Conservation (phyloP, 768 basidiomycete genomes). For the Artomyces pyxidatus region DNA sequence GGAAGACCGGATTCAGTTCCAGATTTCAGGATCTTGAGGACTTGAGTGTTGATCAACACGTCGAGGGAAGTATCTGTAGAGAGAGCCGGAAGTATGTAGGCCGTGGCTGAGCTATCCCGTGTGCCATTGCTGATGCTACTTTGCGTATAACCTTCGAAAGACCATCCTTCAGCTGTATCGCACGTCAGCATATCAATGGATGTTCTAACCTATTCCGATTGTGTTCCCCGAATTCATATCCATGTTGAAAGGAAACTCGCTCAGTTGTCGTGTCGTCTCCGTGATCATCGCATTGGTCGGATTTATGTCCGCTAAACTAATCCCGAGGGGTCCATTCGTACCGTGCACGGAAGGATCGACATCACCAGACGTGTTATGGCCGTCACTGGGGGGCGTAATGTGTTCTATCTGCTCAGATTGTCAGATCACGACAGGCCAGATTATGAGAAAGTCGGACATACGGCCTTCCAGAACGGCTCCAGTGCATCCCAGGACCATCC, state of each 20-base stretch:
- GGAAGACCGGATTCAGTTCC: neutral
- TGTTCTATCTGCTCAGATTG: constrained; percentile 22
- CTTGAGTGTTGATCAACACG: constrained; percentile 2
- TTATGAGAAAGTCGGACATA: neutral
- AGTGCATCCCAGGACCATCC: constrained; percentile 17
- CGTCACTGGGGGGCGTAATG: constrained; percentile 28
- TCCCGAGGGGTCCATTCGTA: constrained; percentile 26
- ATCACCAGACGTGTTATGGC: constrained; percentile 30
- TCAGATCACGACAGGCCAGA: neutral
- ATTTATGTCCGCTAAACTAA: neutral
- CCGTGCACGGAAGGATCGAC: constrained; percentile 32
- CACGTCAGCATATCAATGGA: neutral
- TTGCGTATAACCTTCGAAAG: neutral
- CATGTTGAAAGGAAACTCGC: constrained; percentile 32
- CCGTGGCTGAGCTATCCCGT: constrained; percentile 5
- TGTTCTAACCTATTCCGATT: constrained; percentile 30
- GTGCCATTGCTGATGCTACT: neutral
- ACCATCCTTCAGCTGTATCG: neutral
- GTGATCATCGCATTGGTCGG: constrained; percentile 27
- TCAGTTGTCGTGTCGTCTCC: constrained; percentile 26
- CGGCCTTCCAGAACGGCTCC: constrained; percentile 2
- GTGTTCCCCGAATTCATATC: constrained; percentile 36
- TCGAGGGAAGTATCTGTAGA: neutral
- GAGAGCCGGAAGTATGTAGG: constrained; percentile 1
- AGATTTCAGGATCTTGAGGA: neutral